Evolutionary conservation across 2,329 filamentous ascomycete genomes (phyloP).

Genomic region (Trichoderma polysporum): DNA sequence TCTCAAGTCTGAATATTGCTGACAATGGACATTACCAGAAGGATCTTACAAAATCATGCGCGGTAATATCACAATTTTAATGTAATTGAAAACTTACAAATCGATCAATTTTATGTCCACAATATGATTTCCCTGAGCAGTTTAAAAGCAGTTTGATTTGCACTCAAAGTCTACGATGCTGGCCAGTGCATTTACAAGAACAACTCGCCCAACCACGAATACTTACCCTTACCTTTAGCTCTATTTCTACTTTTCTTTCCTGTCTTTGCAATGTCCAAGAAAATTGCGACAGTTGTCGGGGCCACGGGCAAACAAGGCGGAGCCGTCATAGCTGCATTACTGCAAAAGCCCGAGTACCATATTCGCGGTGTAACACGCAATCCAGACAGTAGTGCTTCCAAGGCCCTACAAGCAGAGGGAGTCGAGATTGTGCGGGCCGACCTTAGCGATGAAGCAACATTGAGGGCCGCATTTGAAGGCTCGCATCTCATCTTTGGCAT

Average conservation of each 20-base stretch:
- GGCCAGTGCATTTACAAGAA: neutral
- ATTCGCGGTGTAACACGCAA: slow-evolving; percentile 31
- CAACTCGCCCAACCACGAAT: neutral
- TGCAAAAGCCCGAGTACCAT: slow-evolving; percentile 23
- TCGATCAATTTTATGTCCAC: neutral
- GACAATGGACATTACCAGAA: neutral
- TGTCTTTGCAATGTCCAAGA: neutral
- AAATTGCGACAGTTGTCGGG: slow-evolving; percentile 3
- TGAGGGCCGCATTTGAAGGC: slow-evolving; percentile 27
- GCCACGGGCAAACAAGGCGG: slow-evolving; percentile 24
- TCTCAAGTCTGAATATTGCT: neutral
- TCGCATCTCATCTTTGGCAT: slow-evolving; percentile 30
- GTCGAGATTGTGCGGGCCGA: slow-evolving; percentile 26
- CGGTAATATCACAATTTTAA: neutral
- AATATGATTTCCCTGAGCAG: neutral
- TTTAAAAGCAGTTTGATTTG: neutral
- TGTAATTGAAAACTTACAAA: neutral
- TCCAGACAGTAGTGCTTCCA: neutral
- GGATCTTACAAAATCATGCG: neutral
- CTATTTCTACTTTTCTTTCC: neutral
- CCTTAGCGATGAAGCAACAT: slow-evolving; percentile 20
- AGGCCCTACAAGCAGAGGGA: slow-evolving; percentile 22
- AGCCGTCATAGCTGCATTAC: slow-evolving; percentile 24
- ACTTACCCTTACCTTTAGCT: neutral
- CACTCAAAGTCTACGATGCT: neutral